Base-by-base conservation (phyloP, 345 rosid genomes). In the sweet orange (Citrus sinensis) region DNA sequence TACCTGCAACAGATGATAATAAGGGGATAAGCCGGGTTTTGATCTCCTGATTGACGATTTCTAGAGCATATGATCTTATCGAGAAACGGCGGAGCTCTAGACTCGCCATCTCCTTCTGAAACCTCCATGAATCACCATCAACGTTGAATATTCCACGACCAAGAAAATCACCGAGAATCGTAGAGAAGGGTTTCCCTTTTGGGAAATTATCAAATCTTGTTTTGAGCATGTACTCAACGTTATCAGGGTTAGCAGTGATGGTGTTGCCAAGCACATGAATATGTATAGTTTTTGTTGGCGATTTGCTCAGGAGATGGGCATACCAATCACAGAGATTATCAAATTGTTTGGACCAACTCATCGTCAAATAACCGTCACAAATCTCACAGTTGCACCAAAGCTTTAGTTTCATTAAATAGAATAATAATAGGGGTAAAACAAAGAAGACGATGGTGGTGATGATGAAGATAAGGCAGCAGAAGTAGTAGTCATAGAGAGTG, bases 101-200 rank as follows among this genome's bases (percentile, higher is more conserved):
- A 49, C 87, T 91, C 0, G 94, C 92, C 85, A 93, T 83, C 61
- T 89, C 89, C 40, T 87, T 83, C 72, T 93, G 98, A 29, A 93
- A 91, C 59, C 76, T 81, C 98, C 98, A 93, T 59, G 80, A 60
- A 7, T 90, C 91, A 0, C 98, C 98, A 8, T 93, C 98, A 5
- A 92, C 93, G 62, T 93, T 93, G 85, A 93, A 93, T 7, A 93
- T 93, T 2, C 98, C 98, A 10, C 82, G 92, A 58, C 98, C 97
- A 0, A 93, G 83, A n/a, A 93, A 86, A 74, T 93, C 95, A 2
- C 95, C 95, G 34, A 93, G 79, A 69, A 93, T 93, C 6, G 76
- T 70, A 17, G 95, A 91, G 88, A 93, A 93, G 39, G 88, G 92
- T 76, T 91, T 93, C 49, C 97, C 95, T 77, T 93, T 93, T 0